A percentile compares a stretch with the other conserved stretches of the same genome.
These are phyloP conservation scores for Periconia digitata DNA, from an alignment of 2,329 filamentous ascomycete genomes.

Conservation along the genomic window DNA sequence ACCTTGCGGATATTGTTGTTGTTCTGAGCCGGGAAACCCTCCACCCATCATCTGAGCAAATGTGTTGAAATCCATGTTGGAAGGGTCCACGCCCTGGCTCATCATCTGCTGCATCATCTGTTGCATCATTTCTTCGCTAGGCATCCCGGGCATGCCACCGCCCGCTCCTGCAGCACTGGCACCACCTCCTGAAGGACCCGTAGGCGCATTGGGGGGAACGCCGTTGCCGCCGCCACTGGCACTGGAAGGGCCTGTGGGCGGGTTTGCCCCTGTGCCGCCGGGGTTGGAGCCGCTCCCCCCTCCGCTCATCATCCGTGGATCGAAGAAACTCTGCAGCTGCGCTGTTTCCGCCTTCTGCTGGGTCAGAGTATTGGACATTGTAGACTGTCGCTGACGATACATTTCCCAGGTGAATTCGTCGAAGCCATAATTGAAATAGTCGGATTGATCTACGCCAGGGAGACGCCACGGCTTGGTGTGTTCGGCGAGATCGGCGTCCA, in stretches of 20 bases:
- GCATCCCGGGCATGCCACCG: conserved; percentile 12
- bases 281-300: conserved; percentile 20
- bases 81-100: conserved; percentile 47
- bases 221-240: conserved; percentile 14
- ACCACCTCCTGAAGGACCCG: background rate
- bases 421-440: conserved; percentile 99
- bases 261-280: conserved; percentile 18
- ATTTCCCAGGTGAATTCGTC: conserved; percentile 98
- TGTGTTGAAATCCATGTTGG: conserved; percentile 36
- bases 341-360: conserved; percentile 74
- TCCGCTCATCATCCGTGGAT: conserved; percentile 29
- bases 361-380: conserved; percentile 73
- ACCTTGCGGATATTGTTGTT: conserved; percentile 12
- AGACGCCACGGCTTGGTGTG: conserved; percentile 91
- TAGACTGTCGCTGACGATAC: conserved; percentile 87
- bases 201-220: conserved; percentile 9
- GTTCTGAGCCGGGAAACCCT: conserved; percentile 24
- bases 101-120: conserved; percentile 60
- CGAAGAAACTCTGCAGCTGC: conserved; percentile 63
- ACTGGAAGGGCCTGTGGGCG: conserved; percentile 32
- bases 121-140: conserved; percentile 56
- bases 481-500: conserved; percentile 61
- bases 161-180: background rate
- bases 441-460: conserved; percentile 89
- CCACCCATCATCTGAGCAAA: conserved; percentile 42